Conservation (phyloP, 179 eudicot species). For the Silene coronaria region DNA sequence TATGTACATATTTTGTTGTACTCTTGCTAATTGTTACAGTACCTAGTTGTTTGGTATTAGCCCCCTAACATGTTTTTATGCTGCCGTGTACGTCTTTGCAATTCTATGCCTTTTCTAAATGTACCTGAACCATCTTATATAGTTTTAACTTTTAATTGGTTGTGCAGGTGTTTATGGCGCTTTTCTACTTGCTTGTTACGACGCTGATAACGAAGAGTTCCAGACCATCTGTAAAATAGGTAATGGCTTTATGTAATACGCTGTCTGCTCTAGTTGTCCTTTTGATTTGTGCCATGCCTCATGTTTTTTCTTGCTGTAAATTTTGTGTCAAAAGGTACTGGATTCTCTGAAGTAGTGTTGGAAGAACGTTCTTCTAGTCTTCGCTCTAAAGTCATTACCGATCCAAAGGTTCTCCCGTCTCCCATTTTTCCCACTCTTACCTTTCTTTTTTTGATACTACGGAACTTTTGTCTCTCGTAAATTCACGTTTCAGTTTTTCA, state of each 20-base stretch:
- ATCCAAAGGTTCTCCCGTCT: conserved; percentile 56
- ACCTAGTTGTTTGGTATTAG: background rate
- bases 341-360: conserved; percentile 72
- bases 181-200: conserved; percentile 96
- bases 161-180: conserved; percentile 89
- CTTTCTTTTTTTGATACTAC: background rate
- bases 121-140: conserved; percentile 13
- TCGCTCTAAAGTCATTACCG: conserved; percentile 70
- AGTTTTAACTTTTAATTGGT: conserved; percentile 1
- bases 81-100: background rate
- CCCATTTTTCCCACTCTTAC: background rate
- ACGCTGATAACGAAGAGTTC: conserved; percentile 70
- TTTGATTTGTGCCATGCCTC: conserved; percentile 4
- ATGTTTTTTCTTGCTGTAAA: conserved; percentile 24
- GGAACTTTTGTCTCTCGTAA: background rate
- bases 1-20: too few relatives aligned
- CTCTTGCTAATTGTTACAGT: too few relatives aligned
- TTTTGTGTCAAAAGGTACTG: conserved; percentile 57
- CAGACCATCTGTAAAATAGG: conserved; percentile 98
- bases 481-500: background rate
- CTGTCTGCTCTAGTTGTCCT: conserved; percentile 3
- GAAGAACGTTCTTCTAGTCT: conserved; percentile 86
- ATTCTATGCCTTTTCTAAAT: background rate
- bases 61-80: background rate
- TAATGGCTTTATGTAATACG: conserved; percentile 22